Base-by-base conservation (phyloP, 345 rosid species). In the Gossypium turneri region DNA sequence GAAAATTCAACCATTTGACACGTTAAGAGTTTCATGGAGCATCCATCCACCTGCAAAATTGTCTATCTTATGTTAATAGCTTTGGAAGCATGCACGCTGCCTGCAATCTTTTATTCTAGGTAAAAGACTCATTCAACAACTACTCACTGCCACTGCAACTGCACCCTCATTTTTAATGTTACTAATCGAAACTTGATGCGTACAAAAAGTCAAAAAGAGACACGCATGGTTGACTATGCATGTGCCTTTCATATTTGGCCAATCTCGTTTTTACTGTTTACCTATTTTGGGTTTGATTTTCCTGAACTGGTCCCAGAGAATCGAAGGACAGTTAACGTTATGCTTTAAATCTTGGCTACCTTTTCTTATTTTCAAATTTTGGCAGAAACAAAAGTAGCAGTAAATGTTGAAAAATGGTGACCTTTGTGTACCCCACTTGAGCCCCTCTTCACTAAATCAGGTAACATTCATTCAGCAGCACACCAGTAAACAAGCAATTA, bases 381-480 rank as follows among this genome's bases (percentile, higher is more conserved):
- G 63, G 34, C 63, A 59, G 34, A 58, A 22, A 53, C 20, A 24
- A 59, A 59, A 60, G 65, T 6, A 60, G 65, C 65, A 27, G 65
- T 13, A 61, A 61, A 61, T 61, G 66, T 61, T 61, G 66, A 61
- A 29, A 27, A 27, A 34, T 34, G 15, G 66, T 61, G 6, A 7
- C 66, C n/a, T 61, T 27, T 60, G 66, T n/a, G 44, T 25, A 25
- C 65, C 65, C 57, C 65, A 27, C 19, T 61, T 61, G 9, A 61
- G 12, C 44, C 61, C 22, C 22, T 8, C n/a, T 9, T 22, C 27
- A 20, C 29, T 57, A 57, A 56, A 57, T 22, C 7, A 16, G 1
- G 57, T 17, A 53, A 53, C 57, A 53, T 53, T 9, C 61, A 19
- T 34, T 34, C 41, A 5, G 41, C 41, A 34, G 41, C 41, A 53